Evolutionary conservation across 2,329 filamentous ascomycete genomes (phyloP).

Genomic region (Alternaria longipes): DNA sequence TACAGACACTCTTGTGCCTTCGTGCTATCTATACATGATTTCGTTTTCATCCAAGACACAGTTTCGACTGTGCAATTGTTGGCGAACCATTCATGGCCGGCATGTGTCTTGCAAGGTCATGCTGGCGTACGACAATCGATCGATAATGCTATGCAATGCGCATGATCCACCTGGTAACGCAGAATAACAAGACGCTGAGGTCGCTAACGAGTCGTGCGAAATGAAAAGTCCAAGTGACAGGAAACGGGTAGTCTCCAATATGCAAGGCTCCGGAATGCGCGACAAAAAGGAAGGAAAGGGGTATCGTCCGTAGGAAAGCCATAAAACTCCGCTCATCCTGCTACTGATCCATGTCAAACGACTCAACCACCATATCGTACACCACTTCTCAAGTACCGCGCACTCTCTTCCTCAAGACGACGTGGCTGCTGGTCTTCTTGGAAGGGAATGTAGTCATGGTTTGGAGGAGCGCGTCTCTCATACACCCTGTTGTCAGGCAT

Average conservation of each 20-base stretch:
- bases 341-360: constrained; percentile 16
- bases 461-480: constrained; percentile 22
- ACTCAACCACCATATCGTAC: constrained; percentile 26
- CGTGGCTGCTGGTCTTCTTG: constrained; percentile 18
- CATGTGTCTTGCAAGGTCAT: not conserved
- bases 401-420: constrained; percentile 18
- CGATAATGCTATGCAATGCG: not conserved
- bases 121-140: not conserved
- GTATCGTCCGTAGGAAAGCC: constrained; percentile 37
- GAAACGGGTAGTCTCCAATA: constrained; percentile 14
- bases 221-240: not conserved
- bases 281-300: constrained; percentile 29
- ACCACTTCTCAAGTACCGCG: constrained; percentile 22
- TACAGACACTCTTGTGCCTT: not conserved
- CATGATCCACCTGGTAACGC: constrained; percentile 5
- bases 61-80: not conserved
- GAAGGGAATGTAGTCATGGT: constrained; percentile 21
- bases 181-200: not conserved
- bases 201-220: not conserved
- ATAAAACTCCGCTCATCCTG: constrained; percentile 21
- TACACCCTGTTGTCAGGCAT: constrained; percentile 23
- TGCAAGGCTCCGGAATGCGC: constrained; percentile 16
- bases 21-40: constrained; percentile 1
- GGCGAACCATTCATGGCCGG: not conserved
- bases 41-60: not conserved